A percentile compares a stretch with the other conserved stretches of the same genome.
These are phyloP conservation scores for Arachis stenosperma DNA, from an alignment of 306 rosid species.

Conservation along the genomic window DNA sequence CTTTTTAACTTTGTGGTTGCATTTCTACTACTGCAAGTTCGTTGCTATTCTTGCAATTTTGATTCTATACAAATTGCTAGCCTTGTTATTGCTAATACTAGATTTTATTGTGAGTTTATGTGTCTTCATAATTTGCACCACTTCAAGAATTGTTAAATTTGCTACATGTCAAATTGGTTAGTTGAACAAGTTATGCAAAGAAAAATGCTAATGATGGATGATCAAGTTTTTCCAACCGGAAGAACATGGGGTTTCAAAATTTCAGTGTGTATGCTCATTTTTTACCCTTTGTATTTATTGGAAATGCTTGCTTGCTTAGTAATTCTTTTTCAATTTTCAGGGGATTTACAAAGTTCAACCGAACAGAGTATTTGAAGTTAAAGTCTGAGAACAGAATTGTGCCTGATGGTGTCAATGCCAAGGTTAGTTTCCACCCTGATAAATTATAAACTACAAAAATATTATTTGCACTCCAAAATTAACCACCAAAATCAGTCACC, in stretches of 20 bases:
- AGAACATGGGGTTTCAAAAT: too few relatives aligned
- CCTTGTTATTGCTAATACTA: too few relatives aligned
- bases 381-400: constrained; percentile 65
- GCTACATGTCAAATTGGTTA: background rate
- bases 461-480: too few relatives aligned
- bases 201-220: background rate
- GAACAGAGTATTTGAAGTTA: constrained; percentile 62
- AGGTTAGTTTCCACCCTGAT: constrained; percentile 46
- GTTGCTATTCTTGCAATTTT: too few relatives aligned
- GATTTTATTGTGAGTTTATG: background rate
- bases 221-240: too few relatives aligned
- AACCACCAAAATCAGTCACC: too few relatives aligned
- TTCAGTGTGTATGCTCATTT: background rate
- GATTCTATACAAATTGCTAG: too few relatives aligned
- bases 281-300: background rate
- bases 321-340: constrained; percentile 42
- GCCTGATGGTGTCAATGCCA: constrained; percentile 86
- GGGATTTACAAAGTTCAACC: constrained; percentile 83
- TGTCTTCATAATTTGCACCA: background rate
- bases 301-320: background rate
- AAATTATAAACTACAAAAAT: too few relatives aligned
- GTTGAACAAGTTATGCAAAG: background rate
- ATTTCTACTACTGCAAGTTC: background rate
- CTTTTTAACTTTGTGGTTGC: background rate
- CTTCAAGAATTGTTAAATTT: background rate